A percentile compares a stretch with the other conserved stretches of the same genome.
These are phyloP conservation scores for Diddensiella transvaalensis DNA, from an alignment of 805 yeast genomes.

Conservation along the genomic window DNA sequence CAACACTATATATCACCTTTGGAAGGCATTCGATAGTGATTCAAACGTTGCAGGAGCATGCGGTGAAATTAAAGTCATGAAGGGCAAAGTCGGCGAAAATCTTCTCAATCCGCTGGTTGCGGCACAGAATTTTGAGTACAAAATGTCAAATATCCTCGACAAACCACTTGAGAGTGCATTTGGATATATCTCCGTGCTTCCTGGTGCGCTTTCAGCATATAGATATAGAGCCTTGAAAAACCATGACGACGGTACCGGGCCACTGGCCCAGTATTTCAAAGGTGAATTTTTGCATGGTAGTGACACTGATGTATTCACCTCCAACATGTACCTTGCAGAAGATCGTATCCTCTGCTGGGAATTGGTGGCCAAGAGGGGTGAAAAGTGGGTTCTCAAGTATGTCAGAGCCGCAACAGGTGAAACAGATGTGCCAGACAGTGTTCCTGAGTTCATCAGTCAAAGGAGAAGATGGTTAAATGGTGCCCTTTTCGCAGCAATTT, in stretches of 20 bases:
- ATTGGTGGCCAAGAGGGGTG: constrained; percentile 76
- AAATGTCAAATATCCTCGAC: constrained; percentile 93
- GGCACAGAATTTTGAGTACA: constrained; percentile 93
- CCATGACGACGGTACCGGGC: constrained; percentile 89
- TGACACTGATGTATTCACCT: constrained; percentile 79
- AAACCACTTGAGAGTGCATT: constrained; percentile 90
- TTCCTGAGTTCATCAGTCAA: constrained; percentile 92
- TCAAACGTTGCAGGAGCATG: constrained; percentile 99
- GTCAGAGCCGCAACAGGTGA: constrained; percentile 93
- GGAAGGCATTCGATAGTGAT: constrained; percentile 97
- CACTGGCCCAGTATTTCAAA: constrained; percentile 80
- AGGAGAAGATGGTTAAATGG: constrained; percentile 99
- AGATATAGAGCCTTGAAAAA: constrained; percentile 82
- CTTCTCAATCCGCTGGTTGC: constrained; percentile 89
- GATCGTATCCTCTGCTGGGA: constrained; percentile 97
- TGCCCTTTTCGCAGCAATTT: constrained; percentile 93
- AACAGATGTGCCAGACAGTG: constrained; percentile 93
- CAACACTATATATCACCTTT: constrained; percentile 82
- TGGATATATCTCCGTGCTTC: constrained; percentile 90
- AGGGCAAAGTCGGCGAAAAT: constrained; percentile 81
- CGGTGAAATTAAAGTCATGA: constrained; percentile 94
- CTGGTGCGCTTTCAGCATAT: constrained; percentile 95
- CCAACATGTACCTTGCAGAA: constrained; percentile 96
- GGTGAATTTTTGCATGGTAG: constrained; percentile 69
- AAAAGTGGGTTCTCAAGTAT: constrained; percentile 86